These are phyloP conservation scores for Diplodia seriata DNA, from an alignment of 2,329 filamentous ascomycete species.

Conservation along the genomic window DNA sequence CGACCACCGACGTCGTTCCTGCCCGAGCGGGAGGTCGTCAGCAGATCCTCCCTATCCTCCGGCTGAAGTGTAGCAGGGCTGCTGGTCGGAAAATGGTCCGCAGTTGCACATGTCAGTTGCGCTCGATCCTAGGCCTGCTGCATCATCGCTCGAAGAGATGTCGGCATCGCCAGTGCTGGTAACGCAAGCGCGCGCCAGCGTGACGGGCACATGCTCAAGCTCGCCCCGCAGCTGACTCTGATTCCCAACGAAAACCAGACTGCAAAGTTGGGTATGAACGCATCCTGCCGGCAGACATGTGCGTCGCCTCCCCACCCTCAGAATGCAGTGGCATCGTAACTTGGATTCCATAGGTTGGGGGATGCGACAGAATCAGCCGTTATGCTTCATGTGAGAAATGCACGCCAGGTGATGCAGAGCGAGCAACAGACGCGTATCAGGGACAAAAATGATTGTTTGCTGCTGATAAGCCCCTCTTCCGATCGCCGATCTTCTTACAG, in stretches of 20 bases:
- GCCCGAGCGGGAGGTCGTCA: not conserved
- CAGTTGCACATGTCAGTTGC: slow-evolving; percentile 15
- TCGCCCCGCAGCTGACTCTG: slow-evolving; percentile 18
- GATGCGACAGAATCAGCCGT: not conserved
- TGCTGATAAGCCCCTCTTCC: slow-evolving; percentile 11
- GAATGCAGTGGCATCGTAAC: not conserved
- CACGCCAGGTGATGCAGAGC: slow-evolving; percentile 11
- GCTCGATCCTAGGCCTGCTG: not conserved
- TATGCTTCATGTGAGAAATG: slow-evolving; percentile 18
- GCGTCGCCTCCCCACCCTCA: not conserved
- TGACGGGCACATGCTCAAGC: slow-evolving; percentile 13
- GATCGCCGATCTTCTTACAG: slow-evolving; percentile 18
- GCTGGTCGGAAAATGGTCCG: not conserved
- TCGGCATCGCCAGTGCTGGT: not conserved
- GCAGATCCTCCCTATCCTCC: not conserved
- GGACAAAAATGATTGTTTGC: slow-evolving; percentile 5
- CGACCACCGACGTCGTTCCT: not conserved
- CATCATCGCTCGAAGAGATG: slow-evolving; percentile 5
- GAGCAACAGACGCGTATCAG: not conserved
- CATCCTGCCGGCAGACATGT: not conserved
- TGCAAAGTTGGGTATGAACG: too few species aligned
- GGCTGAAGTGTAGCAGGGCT: too few species aligned
- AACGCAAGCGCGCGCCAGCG: not conserved
- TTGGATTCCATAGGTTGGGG: not conserved
- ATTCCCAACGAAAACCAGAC: slow-evolving; percentile 19